phyloP scores from a whole-genome alignment of 495 filamentous ascomycete genomes.

The Penicillium odoratum region DNA sequence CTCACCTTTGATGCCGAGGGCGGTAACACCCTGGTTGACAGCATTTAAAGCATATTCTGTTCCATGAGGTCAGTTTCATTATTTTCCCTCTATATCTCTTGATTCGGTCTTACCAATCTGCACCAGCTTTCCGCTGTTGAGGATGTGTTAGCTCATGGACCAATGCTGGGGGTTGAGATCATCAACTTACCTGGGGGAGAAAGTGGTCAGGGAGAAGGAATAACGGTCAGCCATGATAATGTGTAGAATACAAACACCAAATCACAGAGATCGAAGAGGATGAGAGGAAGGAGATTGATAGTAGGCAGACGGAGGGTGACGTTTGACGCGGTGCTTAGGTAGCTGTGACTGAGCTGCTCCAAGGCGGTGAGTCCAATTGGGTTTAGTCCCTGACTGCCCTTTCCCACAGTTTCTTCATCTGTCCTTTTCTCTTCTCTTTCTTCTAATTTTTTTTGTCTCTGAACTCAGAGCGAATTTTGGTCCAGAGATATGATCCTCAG shows the following conservation, averaged over 20 bases:
- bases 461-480: neutral
- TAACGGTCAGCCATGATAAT: constrained; percentile 91
- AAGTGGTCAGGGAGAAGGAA: constrained; percentile 98
- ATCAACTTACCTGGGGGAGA: constrained; percentile 89
- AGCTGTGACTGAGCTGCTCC: constrained; percentile 22
- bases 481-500: neutral
- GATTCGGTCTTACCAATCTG: constrained; percentile 54
- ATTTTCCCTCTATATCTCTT: neutral
- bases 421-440: constrained; percentile 4
- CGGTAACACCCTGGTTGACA: constrained; percentile 98
- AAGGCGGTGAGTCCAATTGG: constrained; percentile 32
- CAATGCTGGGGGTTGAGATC: constrained; percentile 13
- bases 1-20: constrained; percentile 94
- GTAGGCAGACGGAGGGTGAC: constrained; percentile 34
- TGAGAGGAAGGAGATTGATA: constrained; percentile 19
- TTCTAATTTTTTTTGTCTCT: neutral
- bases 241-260: constrained; percentile 9
- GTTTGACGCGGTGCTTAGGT: constrained; percentile 26
- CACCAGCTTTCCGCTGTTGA: constrained; percentile 82
- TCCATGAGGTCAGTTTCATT: neutral
- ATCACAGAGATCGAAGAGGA: constrained; percentile 8
- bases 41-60: constrained; percentile 98
- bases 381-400: constrained; percentile 11
- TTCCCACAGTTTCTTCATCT: constrained; percentile 9
- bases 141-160: constrained; percentile 46